A percentile compares a stretch with the other conserved stretches of the same genome.
phyloP scores from a whole-genome alignment of 2,329 filamentous ascomycete genomes.

The Alternaria consortialis region DNA sequence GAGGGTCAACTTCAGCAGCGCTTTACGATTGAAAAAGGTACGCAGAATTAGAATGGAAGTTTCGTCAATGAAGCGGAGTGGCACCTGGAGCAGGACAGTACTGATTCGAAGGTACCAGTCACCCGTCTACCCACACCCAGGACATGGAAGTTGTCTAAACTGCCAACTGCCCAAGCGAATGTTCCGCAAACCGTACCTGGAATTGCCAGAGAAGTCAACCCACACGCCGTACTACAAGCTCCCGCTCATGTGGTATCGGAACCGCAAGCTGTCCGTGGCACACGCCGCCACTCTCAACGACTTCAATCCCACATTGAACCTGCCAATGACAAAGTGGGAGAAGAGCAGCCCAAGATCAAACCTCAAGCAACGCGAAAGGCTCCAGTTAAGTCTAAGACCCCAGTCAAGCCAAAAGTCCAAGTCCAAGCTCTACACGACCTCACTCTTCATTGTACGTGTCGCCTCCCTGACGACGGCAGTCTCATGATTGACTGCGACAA shows the following conservation, averaged over 20 bases:
- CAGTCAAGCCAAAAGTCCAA: not conserved
- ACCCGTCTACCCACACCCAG: not conserved
- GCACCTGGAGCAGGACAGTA: not conserved
- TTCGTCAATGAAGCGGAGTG: slow-evolving; percentile 3
- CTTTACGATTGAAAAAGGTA: slow-evolving; percentile 4
- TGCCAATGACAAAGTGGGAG: not conserved
- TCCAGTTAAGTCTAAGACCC: not conserved
- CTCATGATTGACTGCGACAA: slow-evolving; percentile 19
- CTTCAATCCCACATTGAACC: not conserved
- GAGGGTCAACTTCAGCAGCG: not conserved
- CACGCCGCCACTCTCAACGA: not conserved
- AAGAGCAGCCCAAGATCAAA: not conserved
- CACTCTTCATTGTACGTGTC: slow-evolving; percentile 10
- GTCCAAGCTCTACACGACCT: not conserved
- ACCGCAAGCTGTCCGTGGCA: not conserved
- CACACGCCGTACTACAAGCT: not conserved
- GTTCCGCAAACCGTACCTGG: not conserved
- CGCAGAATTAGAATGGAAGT: not conserved
- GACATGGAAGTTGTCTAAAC: not conserved
- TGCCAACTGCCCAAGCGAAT: not conserved
- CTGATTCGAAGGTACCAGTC: not conserved
- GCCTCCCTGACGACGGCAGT: slow-evolving; percentile 6
- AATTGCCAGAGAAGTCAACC: not conserved
- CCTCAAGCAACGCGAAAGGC: not conserved
- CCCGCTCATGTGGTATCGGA: not conserved